Evolutionary conservation across 2,329 filamentous ascomycete species (phyloP).

Genomic region (Botrytis elliptica): DNA sequence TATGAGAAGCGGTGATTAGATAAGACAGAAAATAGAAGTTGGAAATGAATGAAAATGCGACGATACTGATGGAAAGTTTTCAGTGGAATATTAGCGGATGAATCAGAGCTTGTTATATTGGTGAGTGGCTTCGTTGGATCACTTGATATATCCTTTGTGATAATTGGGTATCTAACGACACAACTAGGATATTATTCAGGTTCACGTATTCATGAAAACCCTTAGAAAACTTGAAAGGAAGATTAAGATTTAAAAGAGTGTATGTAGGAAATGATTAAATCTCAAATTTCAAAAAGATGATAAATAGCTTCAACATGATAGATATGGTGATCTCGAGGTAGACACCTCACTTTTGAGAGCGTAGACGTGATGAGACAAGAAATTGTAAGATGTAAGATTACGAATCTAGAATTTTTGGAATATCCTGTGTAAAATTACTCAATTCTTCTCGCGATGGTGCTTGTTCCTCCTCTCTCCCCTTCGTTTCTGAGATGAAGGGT

Average conservation of each 20-base stretch:
- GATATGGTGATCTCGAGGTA: too few relatives aligned
- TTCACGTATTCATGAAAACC: neutral
- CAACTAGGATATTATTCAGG: neutral
- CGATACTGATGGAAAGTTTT: neutral
- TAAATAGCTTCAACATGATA: neutral
- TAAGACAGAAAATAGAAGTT: neutral
- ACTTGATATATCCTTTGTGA: neutral
- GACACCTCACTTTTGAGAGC: too few relatives aligned
- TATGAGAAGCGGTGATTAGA: neutral
- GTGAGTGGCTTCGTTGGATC: neutral
- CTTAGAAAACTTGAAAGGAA: neutral
- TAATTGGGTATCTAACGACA: neutral
- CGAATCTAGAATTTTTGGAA: too few relatives aligned
- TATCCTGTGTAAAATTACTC: too few relatives aligned
- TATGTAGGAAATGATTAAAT: neutral
- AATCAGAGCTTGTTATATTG: neutral
- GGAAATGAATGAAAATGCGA: neutral
- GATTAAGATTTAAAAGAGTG: neutral
- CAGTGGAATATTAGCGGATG: neutral
- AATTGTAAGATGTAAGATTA: too few relatives aligned
- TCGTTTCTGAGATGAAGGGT: neutral
- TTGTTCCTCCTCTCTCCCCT: neutral
- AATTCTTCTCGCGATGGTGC: too few relatives aligned
- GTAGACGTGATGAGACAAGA: neutral
- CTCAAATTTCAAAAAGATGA: neutral